Evolutionary conservation across 768 basidiomycete genomes (phyloP), one percentile per base, ranked within the genome.

Genomic region (Psilocybe cyanescens): DNA sequence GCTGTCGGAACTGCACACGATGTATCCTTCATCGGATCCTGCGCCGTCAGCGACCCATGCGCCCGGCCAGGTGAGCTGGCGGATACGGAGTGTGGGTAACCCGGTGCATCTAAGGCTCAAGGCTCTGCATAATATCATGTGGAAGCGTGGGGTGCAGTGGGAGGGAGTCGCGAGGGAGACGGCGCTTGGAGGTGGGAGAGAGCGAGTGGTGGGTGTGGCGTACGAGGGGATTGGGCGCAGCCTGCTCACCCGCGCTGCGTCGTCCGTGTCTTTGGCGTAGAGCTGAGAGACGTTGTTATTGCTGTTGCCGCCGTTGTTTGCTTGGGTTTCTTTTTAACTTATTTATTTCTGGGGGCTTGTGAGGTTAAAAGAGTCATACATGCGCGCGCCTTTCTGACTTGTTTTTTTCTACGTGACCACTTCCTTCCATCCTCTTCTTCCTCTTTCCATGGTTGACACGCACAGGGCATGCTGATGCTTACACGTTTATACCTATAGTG

Each of bases 201-300:
- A 89, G 72, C 79, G 83, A 59, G 71, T 89, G 57, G 70, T 83
- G n/a, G 81, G 82, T 31, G 70, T 88, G 60, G 87, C 86, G 37
- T 85, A 83, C 67, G 88, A 88, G 62, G 87, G 86, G 9, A 74
- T 84, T n/a, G 85, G 86, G 3, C 70, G 78, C 61, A 89, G 87
- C 63, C 70, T 74, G 55, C 75, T 88, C 65, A 66, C 57, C 41
- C 51, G 65, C 28, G 47, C 39, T 51, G 57, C 56, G 54, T 50
- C 62, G 35, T 56, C 60, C 5, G 17, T 54, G 55, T 50, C 50
- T 41, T 41, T 57, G 60, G 16, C 16, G 31, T 24, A 53, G 51
- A 53, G 28, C 11, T 28, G 11, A 31, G 16, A 30, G 33, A 6
- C 33, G 8, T 59, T 33, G 41, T 55, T 28, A 24, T 30, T 37